These are phyloP conservation scores for Arbutus unedo DNA, from an alignment of 148 eudicot species.

Conservation along the genomic window DNA sequence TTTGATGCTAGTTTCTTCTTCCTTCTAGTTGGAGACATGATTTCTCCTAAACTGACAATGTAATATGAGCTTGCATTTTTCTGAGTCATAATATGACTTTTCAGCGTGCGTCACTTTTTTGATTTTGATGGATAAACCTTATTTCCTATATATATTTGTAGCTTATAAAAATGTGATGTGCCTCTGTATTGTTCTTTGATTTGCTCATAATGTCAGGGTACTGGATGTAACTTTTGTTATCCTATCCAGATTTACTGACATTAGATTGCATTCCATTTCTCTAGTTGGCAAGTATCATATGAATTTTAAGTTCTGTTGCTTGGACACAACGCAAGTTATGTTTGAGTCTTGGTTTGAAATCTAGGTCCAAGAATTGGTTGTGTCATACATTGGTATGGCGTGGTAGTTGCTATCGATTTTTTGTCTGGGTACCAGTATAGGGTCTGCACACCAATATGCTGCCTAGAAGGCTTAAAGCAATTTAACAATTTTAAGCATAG, in stretches of 20 bases:
- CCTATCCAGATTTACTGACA: background rate
- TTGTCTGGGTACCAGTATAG: background rate
- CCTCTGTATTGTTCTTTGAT: background rate
- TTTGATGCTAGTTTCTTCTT: conserved; percentile 9
- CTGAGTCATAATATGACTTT: background rate
- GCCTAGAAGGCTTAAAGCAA: background rate
- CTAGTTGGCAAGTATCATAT: background rate
- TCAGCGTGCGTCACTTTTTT: background rate
- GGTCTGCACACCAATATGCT: background rate
- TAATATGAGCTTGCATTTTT: background rate
- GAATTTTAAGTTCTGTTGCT: conserved; percentile 1
- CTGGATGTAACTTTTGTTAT: background rate
- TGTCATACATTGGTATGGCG: background rate
- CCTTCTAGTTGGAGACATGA: background rate
- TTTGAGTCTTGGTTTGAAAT: background rate
- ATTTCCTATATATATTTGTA: background rate
- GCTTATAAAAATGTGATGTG: background rate
- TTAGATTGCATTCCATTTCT: background rate
- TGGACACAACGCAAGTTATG: background rate
- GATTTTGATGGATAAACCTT: background rate
- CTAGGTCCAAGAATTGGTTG: background rate
- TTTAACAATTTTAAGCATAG: background rate
- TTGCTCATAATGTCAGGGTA: background rate
- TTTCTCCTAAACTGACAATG: background rate
- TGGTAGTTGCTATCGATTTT: background rate